phyloP scores from a whole-genome alignment of 2,329 filamentous ascomycete genomes.

The Bipolaris oryzae region DNA sequence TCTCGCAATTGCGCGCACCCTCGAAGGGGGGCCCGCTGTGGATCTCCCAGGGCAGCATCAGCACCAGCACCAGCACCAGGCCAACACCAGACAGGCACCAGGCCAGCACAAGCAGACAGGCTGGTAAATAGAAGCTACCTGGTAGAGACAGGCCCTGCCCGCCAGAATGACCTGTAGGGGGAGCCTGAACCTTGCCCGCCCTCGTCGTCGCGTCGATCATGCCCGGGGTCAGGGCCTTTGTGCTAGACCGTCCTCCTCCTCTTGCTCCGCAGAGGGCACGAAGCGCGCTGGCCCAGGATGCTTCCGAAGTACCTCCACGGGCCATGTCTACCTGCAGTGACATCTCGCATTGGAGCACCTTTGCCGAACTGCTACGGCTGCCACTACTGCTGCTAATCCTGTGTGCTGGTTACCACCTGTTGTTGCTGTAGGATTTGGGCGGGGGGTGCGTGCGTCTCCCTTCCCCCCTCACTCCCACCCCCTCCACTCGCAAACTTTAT shows the following conservation, averaged over 20 bases:
- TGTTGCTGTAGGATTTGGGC: neutral
- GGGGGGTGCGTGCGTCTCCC: neutral
- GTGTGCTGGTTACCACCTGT: neutral
- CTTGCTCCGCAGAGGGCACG: slow-evolving; percentile 2
- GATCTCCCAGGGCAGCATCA: slow-evolving; percentile 3
- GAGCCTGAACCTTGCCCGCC: neutral
- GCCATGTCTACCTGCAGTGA: slow-evolving; percentile 8
- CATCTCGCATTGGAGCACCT: slow-evolving; percentile 6
- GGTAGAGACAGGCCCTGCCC: neutral
- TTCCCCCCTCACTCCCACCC: neutral
- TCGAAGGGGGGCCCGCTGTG: slow-evolving; percentile 10
- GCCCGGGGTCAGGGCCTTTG: slow-evolving; percentile 8
- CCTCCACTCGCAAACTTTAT: slow-evolving; percentile 19
- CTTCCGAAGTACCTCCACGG: slow-evolving; percentile 15
- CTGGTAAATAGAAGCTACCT: no score
- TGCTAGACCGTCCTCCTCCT: neutral
- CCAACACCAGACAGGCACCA: no score
- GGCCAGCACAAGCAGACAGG: neutral
- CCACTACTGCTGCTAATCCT: neutral
- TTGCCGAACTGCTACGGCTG: slow-evolving; percentile 8
- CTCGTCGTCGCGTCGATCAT: slow-evolving; percentile 18
- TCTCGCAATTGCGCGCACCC: slow-evolving; percentile 6
- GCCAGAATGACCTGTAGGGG: neutral
- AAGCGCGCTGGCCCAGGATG: slow-evolving; percentile 6
- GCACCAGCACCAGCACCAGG: no score